phyloP scores from a whole-genome alignment of 2,329 filamentous ascomycete genomes.

The Leptographium galeiforme region DNA sequence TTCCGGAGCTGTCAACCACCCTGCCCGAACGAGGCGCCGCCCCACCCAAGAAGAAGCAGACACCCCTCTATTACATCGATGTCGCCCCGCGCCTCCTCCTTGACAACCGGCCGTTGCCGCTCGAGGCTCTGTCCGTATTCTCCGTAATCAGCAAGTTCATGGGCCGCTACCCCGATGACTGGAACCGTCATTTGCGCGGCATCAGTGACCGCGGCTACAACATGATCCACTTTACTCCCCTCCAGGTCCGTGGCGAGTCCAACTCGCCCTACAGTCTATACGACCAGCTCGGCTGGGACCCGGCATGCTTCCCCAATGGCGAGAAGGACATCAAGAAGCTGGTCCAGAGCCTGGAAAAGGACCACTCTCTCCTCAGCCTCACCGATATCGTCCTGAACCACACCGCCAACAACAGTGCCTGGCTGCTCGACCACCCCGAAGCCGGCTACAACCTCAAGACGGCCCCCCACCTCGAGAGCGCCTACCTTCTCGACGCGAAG shows the following conservation, averaged over 20 bases:
- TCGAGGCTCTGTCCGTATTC: conserved; percentile 81
- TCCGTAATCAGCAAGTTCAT: conserved; percentile 97
- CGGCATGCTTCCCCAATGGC: conserved; percentile 66
- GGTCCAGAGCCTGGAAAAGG: conserved; percentile 67
- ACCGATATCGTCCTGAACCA: conserved; percentile 98
- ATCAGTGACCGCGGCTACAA: conserved; percentile 92
- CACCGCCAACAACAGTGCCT: conserved; percentile 88
- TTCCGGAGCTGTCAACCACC: conserved; percentile 61
- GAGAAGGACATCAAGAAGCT: conserved; percentile 69
- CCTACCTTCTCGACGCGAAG: conserved; percentile 46
- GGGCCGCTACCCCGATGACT: conserved; percentile 80
- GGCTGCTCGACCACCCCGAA: conserved; percentile 89
- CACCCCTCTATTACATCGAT: conserved; percentile 81
- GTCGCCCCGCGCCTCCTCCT: conserved; percentile 71
- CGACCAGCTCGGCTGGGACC: conserved; percentile 82
- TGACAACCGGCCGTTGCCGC: conserved; percentile 59
- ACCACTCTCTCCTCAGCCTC: conserved; percentile 73
- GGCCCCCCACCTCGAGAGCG: conserved; percentile 62
- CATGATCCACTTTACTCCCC: conserved; percentile 95
- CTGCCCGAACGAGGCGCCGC: conserved; percentile 31
- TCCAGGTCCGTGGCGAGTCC: conserved; percentile 76
- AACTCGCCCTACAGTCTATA: conserved; percentile 97
- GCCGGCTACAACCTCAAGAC: conserved; percentile 89
- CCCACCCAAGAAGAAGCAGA: conserved; percentile 46
- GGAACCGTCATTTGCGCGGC: conserved; percentile 77